Conservation (phyloP, 805 yeast species). For the Saturnispora besseyi region DNA sequence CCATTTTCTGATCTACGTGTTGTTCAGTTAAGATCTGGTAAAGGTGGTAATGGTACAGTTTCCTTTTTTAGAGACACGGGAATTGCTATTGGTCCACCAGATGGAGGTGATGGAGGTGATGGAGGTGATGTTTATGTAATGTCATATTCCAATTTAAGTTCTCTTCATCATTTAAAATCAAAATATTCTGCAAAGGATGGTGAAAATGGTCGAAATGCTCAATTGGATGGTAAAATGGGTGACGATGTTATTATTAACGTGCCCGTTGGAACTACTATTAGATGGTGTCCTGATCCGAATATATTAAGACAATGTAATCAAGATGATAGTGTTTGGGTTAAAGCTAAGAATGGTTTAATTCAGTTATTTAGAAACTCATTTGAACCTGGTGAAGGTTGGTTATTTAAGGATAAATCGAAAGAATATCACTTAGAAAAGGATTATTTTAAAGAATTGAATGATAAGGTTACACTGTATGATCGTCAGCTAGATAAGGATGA, state of each 20-base stretch:
- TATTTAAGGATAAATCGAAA: constrained; percentile 69
- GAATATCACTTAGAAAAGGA: constrained; percentile 57
- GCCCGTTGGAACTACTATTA: constrained; percentile 83
- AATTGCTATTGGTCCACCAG: constrained; percentile 84
- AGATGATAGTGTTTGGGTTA: constrained; percentile 9
- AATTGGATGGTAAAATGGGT: constrained; percentile 82
- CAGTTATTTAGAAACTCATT: constrained; percentile 60
- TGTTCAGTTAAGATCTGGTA: constrained; percentile 62
- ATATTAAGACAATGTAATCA: constrained; percentile 25
- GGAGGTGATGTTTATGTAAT: constrained; percentile 86
- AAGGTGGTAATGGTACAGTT: constrained; percentile 82
- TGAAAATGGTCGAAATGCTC: constrained; percentile 58
- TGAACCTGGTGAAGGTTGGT: constrained; percentile 78
- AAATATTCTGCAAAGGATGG: constrained; percentile 71
- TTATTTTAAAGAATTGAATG: constrained; percentile 57
- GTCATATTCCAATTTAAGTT: constrained; percentile 63
- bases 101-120: constrained; percentile 97
- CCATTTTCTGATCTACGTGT: constrained; percentile 58
- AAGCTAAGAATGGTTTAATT: constrained; percentile 25
- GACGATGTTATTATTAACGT: constrained; percentile 71
- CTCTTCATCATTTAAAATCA: constrained; percentile 60
- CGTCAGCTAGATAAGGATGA: constrained; percentile 49
- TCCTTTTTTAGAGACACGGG: constrained; percentile 86
- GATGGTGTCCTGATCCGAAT: constrained; percentile 75
- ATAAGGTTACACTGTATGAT: constrained; percentile 60